These are phyloP conservation scores for Globisporangium parvum DNA, from an alignment of 352 stramenopile species.

Conservation along the genomic window DNA sequence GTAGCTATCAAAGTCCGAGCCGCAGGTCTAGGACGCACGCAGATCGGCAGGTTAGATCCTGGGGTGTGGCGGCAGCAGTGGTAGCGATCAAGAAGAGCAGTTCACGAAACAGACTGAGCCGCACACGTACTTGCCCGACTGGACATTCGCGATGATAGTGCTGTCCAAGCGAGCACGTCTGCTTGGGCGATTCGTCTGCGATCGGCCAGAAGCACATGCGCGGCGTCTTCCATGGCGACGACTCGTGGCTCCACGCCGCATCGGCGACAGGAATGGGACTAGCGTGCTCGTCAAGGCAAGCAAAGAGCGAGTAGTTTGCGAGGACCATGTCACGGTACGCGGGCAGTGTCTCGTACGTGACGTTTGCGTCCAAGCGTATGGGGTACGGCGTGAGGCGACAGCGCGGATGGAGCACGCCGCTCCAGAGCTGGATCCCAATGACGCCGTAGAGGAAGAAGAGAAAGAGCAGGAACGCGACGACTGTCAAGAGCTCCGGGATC, in stretches of 20 bases:
- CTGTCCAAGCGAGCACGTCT: conserved; percentile 49
- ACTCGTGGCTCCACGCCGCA: conserved; percentile 38
- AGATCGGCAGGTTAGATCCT: background rate
- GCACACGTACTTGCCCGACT: conserved; percentile 20
- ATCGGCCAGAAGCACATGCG: conserved; percentile 88
- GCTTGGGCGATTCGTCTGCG: conserved; percentile 50
- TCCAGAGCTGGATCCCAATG: conserved; percentile 79
- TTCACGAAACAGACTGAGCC: no score
- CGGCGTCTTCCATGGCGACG: conserved; percentile 41
- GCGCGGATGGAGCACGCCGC: conserved; percentile 48
- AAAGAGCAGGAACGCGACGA: conserved; percentile 76
- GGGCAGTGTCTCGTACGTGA: conserved; percentile 23
- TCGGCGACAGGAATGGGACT: conserved; percentile 26
- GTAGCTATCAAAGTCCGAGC: conserved; percentile 54
- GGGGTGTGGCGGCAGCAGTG: no score
- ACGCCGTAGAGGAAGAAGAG: conserved; percentile 85
- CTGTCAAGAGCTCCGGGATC: conserved; percentile 71
- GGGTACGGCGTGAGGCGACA: conserved; percentile 72
- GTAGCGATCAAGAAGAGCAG: background rate
- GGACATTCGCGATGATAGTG: conserved; percentile 34
- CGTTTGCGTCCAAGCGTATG: conserved; percentile 32
- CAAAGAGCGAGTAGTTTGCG: conserved; percentile 28
- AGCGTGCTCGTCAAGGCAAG: conserved; percentile 27
- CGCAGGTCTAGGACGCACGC: conserved; percentile 29
- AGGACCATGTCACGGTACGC: conserved; percentile 28